phyloP scores from a whole-genome alignment of 176 grass and related monocot species.

The Tillandsia fasciculata region DNA sequence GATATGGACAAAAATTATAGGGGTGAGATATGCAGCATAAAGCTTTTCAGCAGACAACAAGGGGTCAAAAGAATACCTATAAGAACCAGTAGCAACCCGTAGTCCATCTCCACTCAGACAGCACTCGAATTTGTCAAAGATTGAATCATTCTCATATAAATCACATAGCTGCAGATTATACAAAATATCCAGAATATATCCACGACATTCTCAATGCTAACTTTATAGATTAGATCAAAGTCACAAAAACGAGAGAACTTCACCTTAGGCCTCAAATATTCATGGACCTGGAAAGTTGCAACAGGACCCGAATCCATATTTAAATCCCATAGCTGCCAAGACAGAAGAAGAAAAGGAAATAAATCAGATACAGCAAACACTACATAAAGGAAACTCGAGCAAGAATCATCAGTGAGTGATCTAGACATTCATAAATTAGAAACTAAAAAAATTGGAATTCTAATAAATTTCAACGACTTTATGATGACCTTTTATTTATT shows the following conservation, averaged over 20 bases:
- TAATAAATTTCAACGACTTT: neutral
- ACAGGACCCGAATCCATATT: conserved; percentile 88
- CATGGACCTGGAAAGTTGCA: conserved; percentile 79
- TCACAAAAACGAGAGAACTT: conserved; percentile 25
- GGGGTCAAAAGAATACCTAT: conserved; percentile 47
- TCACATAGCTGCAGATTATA: conserved; percentile 61
- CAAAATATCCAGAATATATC: conserved; percentile 12
- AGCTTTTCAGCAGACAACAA: conserved; percentile 15
- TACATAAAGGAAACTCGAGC: neutral
- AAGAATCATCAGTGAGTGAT: neutral
- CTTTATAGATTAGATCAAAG: neutral
- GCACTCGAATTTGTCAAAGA: conserved; percentile 92
- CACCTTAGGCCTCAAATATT: conserved; percentile 87
- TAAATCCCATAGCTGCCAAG: conserved; percentile 73
- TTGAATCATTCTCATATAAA: conserved; percentile 83
- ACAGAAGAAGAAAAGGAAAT: neutral
- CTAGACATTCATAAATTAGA: neutral
- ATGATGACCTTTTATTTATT: too few species aligned
- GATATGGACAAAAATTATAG: conserved; percentile 12
- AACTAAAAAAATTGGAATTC: conserved; percentile 5
- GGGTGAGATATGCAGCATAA: neutral
- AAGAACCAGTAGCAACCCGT: conserved; percentile 71
- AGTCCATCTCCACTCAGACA: conserved; percentile 68
- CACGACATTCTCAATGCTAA: conserved; percentile 7
- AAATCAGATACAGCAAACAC: neutral